A percentile compares a stretch with the other conserved stretches of the same genome.
phyloP scores from a whole-genome alignment of 495 filamentous ascomycete species.

The Sabuloglossum arenarium region DNA sequence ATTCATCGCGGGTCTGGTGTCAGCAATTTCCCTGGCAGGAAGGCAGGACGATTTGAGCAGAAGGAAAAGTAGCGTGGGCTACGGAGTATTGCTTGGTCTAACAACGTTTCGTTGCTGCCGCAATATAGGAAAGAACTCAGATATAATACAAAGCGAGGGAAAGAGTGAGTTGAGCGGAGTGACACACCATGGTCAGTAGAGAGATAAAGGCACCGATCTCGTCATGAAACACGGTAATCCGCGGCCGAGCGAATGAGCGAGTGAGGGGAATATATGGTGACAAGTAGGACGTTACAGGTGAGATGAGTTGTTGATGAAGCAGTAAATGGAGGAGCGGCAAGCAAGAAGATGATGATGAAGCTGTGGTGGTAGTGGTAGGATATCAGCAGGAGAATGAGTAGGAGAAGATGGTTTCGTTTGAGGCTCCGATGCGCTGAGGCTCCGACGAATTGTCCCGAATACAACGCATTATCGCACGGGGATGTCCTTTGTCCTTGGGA shows the following conservation, averaged over 20 bases:
- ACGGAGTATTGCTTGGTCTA: no score
- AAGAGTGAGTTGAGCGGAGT: not conserved
- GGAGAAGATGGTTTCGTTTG: no score
- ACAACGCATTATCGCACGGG: no score
- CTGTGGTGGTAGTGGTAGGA: no score
- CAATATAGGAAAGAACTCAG: not conserved
- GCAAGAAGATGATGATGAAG: no score
- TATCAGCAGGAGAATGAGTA: no score
- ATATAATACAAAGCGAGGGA: not conserved
- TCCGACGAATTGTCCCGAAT: no score
- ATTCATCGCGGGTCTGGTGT: not conserved
- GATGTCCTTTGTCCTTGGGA: no score
- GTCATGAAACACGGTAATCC: not conserved
- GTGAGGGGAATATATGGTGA: no score
- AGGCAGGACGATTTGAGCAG: not conserved
- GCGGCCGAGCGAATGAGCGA: not conserved
- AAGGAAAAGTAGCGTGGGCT: not conserved
- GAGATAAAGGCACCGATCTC: not conserved
- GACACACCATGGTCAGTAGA: not conserved
- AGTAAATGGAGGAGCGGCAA: no score
- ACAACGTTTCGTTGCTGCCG: not conserved
- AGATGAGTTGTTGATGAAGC: not conserved
- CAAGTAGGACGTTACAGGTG: not conserved
- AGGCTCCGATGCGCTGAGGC: no score
- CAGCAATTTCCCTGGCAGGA: not conserved